phyloP scores from a whole-genome alignment of 169 alveolate genomes.

The Theileria equi region DNA sequence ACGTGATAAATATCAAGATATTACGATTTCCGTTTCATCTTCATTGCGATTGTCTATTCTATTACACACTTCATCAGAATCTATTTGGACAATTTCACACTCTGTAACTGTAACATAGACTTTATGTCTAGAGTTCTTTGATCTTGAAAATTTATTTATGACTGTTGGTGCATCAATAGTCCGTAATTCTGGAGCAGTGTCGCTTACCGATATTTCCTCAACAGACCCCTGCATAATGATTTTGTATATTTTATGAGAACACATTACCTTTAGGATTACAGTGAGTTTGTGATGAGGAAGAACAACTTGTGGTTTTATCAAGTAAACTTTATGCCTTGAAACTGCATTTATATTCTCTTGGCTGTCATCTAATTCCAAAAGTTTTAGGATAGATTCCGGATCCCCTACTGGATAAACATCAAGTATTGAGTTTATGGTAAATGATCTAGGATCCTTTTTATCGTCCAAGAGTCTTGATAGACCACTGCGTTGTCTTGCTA shows the following conservation, averaged over 20 bases:
- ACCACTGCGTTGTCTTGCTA: constrained; percentile 21
- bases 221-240: not conserved
- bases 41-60: no score
- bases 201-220: not conserved
- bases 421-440: constrained; percentile 35
- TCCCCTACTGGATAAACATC: constrained; percentile 40
- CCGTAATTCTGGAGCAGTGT: not conserved
- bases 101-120: constrained; percentile 40
- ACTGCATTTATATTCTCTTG: constrained; percentile 28
- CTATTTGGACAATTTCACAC: constrained; percentile 54
- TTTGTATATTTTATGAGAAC: not conserved
- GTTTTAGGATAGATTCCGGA: constrained; percentile 15
- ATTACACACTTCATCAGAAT: constrained; percentile 3
- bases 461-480: constrained; percentile 5
- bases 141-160: no score
- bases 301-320: constrained; percentile 18
- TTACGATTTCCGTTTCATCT: no score
- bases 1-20: no score
- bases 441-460: constrained; percentile 17
- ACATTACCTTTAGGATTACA: constrained; percentile 36
- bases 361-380: constrained; percentile 6
- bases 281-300: constrained; percentile 33
- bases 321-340: not conserved
- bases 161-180: not conserved
- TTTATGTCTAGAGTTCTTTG: not conserved